Percentiles rank a stretch among this genome's conserved stretches.
These are phyloP conservation scores for Coemansia sp. DNA, from an alignment of 192 early-diverging fungal genomes.

Conservation along the genomic window DNA sequence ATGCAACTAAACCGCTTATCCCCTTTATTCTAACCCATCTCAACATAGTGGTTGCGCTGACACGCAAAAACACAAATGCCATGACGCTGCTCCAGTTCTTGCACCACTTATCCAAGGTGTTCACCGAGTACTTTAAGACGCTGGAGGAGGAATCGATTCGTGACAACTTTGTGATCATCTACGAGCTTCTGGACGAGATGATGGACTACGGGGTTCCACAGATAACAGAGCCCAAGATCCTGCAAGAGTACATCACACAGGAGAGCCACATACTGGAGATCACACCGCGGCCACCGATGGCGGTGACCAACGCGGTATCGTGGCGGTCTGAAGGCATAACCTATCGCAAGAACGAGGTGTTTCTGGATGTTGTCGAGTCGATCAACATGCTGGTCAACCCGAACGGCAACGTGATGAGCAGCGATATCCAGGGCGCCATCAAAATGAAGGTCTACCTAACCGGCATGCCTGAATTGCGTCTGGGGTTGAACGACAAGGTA, in stretches of 20 bases:
- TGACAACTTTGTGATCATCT: slow-evolving; percentile 91
- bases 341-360: slow-evolving; percentile 77
- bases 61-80: slow-evolving; percentile 97
- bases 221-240: slow-evolving; percentile 85
- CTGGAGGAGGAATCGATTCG: slow-evolving; percentile 88
- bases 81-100: slow-evolving; percentile 93
- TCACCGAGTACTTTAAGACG: slow-evolving; percentile 91
- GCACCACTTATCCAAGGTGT: slow-evolving; percentile 89
- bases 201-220: slow-evolving; percentile 92
- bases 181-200: slow-evolving; percentile 89
- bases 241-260: slow-evolving; percentile 95
- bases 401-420: slow-evolving; percentile 59
- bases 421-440: slow-evolving; percentile 78
- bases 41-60: slow-evolving; percentile 78
- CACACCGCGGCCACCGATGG: slow-evolving; percentile 86
- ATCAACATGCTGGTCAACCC: slow-evolving; percentile 71
- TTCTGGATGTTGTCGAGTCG: slow-evolving; percentile 74
- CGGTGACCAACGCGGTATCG: slow-evolving; percentile 70
- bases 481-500: slow-evolving; percentile 88
- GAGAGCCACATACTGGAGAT: slow-evolving; percentile 94
- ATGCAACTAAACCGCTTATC: slow-evolving; percentile 2
- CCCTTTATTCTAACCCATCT: background rate
- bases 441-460: slow-evolving; percentile 86
- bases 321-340: slow-evolving; percentile 71
- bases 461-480: slow-evolving; percentile 82